phyloP scores from a whole-genome alignment of 345 rosid genomes.

The Eucalyptus pauciflora region DNA sequence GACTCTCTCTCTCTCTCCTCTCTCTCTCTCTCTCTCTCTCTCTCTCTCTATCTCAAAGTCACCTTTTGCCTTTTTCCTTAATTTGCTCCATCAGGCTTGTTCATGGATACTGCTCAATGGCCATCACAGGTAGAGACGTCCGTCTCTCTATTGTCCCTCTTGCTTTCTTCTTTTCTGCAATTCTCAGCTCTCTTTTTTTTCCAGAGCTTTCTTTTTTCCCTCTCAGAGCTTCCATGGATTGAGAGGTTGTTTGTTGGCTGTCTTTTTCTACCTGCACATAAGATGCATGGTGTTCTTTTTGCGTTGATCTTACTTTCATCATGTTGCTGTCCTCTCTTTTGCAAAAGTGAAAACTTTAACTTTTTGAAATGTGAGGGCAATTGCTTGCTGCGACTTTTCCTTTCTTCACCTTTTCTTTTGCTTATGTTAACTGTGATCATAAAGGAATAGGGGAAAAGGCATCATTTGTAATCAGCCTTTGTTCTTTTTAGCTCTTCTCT shows the following conservation, averaged over 20 bases:
- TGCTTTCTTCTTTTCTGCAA: neutral
- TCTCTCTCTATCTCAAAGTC: neutral
- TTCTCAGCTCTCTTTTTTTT: neutral
- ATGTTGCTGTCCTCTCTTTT: neutral
- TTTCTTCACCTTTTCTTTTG: neutral
- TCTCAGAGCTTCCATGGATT: neutral
- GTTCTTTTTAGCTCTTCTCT: neutral
- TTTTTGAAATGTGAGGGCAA: neutral
- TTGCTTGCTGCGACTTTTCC: neutral
- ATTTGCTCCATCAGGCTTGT: slow-evolving; percentile 5
- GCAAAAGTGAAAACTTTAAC: neutral
- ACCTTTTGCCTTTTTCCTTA: neutral
- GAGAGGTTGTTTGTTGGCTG: neutral
- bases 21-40: slow-evolving; percentile 4
- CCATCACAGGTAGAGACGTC: slow-evolving; percentile 41
- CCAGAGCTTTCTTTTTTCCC: neutral
- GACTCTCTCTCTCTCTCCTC: neutral
- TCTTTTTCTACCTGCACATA: neutral
- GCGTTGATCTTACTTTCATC: neutral
- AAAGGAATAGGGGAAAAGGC: neutral
- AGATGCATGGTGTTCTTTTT: neutral
- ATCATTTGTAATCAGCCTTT: neutral
- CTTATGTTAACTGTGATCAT: neutral
- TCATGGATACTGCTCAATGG: slow-evolving; percentile 97
- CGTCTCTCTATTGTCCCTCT: neutral